phyloP scores from a whole-genome alignment of 768 basidiomycete genomes.

The Pholiota microspora region DNA sequence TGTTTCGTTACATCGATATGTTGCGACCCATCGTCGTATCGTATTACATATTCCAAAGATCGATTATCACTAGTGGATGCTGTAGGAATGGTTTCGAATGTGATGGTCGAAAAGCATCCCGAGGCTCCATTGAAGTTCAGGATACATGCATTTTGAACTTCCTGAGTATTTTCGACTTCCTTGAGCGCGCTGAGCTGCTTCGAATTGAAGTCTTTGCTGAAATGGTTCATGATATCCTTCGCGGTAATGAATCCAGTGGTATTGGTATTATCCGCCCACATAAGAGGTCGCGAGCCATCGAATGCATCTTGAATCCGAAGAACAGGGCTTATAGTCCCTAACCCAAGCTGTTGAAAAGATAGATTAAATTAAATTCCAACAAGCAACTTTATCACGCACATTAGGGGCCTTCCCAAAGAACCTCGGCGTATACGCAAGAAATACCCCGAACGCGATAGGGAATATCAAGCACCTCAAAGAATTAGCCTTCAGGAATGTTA shows the following conservation, averaged over 20 bases:
- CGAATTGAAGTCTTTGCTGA: conserved; percentile 50
- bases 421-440: conserved; percentile 39
- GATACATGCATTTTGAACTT: conserved; percentile 59
- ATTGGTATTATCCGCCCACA: conserved; percentile 72
- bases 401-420: background rate
- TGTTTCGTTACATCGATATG: background rate
- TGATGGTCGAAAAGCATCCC: conserved; percentile 65
- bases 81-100: background rate
- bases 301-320: conserved; percentile 41
- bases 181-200: conserved; percentile 48
- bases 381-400: conserved; percentile 46
- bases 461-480: conserved; percentile 59
- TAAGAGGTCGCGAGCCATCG: conserved; percentile 46
- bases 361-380: conserved; percentile 57
- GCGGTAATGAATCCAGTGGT: conserved; percentile 33
- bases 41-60: background rate
- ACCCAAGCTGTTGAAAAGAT: conserved; percentile 50
- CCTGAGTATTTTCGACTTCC: conserved; percentile 41
- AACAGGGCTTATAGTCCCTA: conserved; percentile 52
- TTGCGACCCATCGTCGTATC: background rate
- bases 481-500: background rate
- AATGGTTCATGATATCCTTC: conserved; percentile 55
- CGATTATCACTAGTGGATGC: background rate
- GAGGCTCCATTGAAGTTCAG: conserved; percentile 73
- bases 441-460: conserved; percentile 65